phyloP scores from a whole-genome alignment of 2,329 filamentous ascomycete species.

The Didymosphaeria variabile region DNA sequence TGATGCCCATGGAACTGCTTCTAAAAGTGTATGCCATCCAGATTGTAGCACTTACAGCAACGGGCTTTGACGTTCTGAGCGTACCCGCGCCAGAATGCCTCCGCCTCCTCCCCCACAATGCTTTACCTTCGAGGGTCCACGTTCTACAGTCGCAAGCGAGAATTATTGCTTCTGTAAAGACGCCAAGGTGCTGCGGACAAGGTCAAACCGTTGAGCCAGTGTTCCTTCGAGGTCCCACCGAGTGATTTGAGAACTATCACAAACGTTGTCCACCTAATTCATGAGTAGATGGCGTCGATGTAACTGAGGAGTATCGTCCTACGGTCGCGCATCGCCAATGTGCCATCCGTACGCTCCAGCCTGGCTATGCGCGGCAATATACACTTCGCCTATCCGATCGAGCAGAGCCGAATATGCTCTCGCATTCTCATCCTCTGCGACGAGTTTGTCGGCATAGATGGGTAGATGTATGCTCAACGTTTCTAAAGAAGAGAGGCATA shows the following conservation, averaged over 20 bases:
- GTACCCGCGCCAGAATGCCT: too few relatives aligned
- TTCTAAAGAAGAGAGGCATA: too few relatives aligned
- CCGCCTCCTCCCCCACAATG: too few relatives aligned
- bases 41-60: conserved; percentile 5
- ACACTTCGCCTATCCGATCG: conserved; percentile 52
- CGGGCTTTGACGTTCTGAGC: too few relatives aligned
- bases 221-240: too few relatives aligned
- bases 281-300: too few relatives aligned
- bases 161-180: conserved; percentile 44
- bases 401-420: conserved; percentile 55
- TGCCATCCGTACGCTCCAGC: conserved; percentile 59
- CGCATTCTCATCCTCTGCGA: conserved; percentile 44
- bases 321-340: conserved; percentile 60
- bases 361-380: conserved; percentile 62
- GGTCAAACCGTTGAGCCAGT: conserved; percentile 45
- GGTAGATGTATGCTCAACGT: too few relatives aligned
- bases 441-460: conserved; percentile 35
- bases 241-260: too few relatives aligned
- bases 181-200: conserved; percentile 47
- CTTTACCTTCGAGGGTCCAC: too few relatives aligned
- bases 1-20: background rate
- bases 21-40: conserved; percentile 10
- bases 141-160: too few relatives aligned
- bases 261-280: too few relatives aligned
- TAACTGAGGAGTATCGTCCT: too few relatives aligned